A percentile compares a stretch with the other conserved stretches of the same genome.
Evolutionary conservation across 768 basidiomycete genomes (phyloP).

Genomic region (Crepidotus variabilis): DNA sequence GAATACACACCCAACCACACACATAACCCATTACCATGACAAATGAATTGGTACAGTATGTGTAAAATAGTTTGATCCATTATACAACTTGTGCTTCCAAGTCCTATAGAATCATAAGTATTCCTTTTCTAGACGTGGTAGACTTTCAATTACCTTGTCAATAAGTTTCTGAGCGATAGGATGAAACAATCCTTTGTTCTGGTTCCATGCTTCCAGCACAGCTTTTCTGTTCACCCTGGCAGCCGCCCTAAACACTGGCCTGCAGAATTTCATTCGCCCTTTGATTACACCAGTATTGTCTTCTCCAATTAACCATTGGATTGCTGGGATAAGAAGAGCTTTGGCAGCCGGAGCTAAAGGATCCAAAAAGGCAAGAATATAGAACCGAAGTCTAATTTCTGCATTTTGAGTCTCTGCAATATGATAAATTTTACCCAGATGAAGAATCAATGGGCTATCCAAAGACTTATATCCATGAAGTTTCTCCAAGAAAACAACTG

Average conservation of each 20-base stretch:
- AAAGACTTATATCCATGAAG: slow-evolving; percentile 62
- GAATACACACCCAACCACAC: too few species aligned
- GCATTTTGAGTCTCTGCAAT: slow-evolving; percentile 58
- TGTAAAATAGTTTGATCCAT: too few species aligned
- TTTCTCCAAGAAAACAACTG: slow-evolving; percentile 83
- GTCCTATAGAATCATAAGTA: too few species aligned
- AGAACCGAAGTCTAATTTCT: slow-evolving; percentile 78
- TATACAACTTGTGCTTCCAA: too few species aligned
- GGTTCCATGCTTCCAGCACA: slow-evolving; percentile 47
- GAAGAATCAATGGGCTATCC: slow-evolving; percentile 52
- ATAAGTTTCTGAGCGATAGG: slow-evolving; percentile 75
- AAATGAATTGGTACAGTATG: too few species aligned
- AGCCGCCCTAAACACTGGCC: slow-evolving; percentile 59
- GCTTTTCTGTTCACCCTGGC: slow-evolving; percentile 47
- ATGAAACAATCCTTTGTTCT: slow-evolving; percentile 56
- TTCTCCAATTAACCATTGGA: slow-evolving; percentile 65
- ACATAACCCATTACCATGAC: too few species aligned
- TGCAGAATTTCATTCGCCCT: slow-evolving; percentile 84
- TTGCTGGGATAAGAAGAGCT: slow-evolving; percentile 49
- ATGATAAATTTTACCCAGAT: slow-evolving; percentile 54
- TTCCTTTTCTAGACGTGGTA: too few species aligned
- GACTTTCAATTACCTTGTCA: slow-evolving; percentile 48
- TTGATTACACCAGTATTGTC: slow-evolving; percentile 61
- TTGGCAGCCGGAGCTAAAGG: slow-evolving; percentile 42
- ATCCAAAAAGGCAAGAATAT: slow-evolving; percentile 61